Percentiles rank a stretch among this genome's conserved stretches.
Evolutionary conservation across 768 basidiomycete genomes (phyloP).

Genomic region (Fomitopsis serialis): DNA sequence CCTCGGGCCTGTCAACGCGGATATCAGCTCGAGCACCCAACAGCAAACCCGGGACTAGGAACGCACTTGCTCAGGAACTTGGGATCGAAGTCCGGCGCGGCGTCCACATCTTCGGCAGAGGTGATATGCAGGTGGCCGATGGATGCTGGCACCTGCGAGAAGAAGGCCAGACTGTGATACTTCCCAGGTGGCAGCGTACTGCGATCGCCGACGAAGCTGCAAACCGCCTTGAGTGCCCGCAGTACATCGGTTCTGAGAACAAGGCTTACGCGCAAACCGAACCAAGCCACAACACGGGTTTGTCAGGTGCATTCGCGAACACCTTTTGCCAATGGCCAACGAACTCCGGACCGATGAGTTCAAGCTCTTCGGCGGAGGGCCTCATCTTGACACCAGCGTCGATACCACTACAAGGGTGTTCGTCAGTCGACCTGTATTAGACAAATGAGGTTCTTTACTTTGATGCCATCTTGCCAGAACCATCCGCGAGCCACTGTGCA

Average conservation of each 20-base stretch:
- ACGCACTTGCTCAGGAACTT: slow-evolving; percentile 40
- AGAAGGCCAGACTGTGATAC: slow-evolving; percentile 24
- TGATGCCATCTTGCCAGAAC: slow-evolving; percentile 44
- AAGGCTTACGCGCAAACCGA: slow-evolving; percentile 34
- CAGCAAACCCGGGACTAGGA: too few relatives aligned
- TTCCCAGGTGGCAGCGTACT: slow-evolving; percentile 17
- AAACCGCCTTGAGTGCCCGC: background rate
- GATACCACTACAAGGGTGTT: slow-evolving; percentile 36
- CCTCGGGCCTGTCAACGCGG: slow-evolving; percentile 19
- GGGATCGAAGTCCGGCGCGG: slow-evolving; percentile 39
- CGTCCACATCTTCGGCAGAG: slow-evolving; percentile 34
- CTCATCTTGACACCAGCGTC: slow-evolving; percentile 56
- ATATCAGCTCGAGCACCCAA: background rate
- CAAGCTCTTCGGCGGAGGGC: slow-evolving; percentile 43
- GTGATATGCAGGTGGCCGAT: slow-evolving; percentile 44
- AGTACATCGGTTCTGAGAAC: background rate
- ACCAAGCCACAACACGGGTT: slow-evolving; percentile 44
- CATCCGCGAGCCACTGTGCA: slow-evolving; percentile 29
- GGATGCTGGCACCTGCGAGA: slow-evolving; percentile 39
- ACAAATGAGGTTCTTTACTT: slow-evolving; percentile 35
- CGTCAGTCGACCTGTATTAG: background rate
- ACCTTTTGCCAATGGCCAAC: slow-evolving; percentile 42
- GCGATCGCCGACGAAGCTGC: slow-evolving; percentile 22
- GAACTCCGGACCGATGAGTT: slow-evolving; percentile 45
- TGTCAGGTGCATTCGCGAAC: slow-evolving; percentile 48